A percentile compares a stretch with the other conserved stretches of the same genome.
Evolutionary conservation across 495 filamentous ascomycete species (phyloP).

Genomic region (Podospora fimiseda): DNA sequence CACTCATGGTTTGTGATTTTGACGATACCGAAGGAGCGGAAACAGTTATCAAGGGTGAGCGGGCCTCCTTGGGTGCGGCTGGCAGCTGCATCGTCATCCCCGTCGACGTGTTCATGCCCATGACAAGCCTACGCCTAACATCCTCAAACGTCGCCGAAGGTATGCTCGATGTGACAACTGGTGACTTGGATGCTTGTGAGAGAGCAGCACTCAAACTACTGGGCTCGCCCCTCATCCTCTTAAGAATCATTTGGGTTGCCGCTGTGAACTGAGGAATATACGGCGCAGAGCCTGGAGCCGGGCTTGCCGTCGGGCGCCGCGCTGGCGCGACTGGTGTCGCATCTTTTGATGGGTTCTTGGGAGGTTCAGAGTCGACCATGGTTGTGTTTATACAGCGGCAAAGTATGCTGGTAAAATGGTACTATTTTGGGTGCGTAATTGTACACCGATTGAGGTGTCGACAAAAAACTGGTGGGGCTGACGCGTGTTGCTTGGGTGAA

Average conservation of each 20-base stretch:
- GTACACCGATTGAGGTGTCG: no score
- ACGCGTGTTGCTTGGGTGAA: no score
- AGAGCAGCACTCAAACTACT: constrained; percentile 31
- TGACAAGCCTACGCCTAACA: constrained; percentile 40
- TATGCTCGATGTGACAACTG: constrained; percentile 21
- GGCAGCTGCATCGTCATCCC: constrained; percentile 40
- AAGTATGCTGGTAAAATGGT: no score
- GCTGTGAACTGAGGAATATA: constrained; percentile 49
- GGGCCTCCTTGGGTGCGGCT: neutral
- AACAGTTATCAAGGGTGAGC: neutral
- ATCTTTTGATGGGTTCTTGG: neutral
- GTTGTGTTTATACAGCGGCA: no score
- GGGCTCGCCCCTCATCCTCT: constrained; percentile 41
- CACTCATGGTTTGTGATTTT: constrained; percentile 14
- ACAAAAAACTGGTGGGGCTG: no score
- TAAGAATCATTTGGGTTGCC: constrained; percentile 52
- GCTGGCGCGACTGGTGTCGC: constrained; percentile 6
- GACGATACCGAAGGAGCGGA: neutral
- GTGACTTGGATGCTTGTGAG: constrained; percentile 26
- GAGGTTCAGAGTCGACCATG: neutral
- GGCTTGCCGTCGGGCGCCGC: constrained; percentile 13
- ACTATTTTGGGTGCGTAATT: no score
- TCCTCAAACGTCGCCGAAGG: constrained; percentile 40
- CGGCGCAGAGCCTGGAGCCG: constrained; percentile 16
- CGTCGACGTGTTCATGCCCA: constrained; percentile 43